phyloP scores from a whole-genome alignment of 2,329 filamentous ascomycete species.

The Fusarium sp. region DNA sequence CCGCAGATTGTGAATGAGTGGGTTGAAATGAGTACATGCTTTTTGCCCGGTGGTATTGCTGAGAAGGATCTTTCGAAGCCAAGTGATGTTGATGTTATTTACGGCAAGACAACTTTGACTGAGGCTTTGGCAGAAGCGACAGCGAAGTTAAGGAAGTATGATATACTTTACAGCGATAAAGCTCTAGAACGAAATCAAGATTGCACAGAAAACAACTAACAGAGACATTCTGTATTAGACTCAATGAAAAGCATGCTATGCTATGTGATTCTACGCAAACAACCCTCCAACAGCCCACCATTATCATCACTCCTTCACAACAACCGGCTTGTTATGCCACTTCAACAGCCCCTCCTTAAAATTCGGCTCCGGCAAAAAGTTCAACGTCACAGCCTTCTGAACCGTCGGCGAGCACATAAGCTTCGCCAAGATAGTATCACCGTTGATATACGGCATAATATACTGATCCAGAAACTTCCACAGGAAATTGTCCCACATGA shows the following conservation, averaged over 20 bases:
- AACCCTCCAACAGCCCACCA: rapidly evolving
- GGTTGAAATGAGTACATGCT: conserved; percentile 45
- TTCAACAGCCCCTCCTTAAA: conserved; percentile 12
- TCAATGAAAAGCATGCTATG: background rate
- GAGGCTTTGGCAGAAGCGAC: conserved; percentile 23
- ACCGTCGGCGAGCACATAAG: conserved; percentile 25
- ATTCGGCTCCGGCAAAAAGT: conserved; percentile 25
- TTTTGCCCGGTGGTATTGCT: conserved; percentile 42
- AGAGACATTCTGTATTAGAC: background rate
- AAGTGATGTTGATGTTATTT: conserved; percentile 29
- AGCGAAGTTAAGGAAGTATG: background rate
- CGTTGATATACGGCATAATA: conserved; percentile 22
- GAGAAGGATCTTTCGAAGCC: conserved; percentile 20
- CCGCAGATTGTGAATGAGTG: conserved; percentile 37
- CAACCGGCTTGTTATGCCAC: conserved; percentile 16
- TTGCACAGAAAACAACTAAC: background rate
- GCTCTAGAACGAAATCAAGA: rapidly evolving
- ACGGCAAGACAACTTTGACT: conserved; percentile 31
- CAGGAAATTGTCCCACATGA: conserved; percentile 21
- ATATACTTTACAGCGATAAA: no score
- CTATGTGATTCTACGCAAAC: background rate
- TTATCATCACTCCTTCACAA: background rate
- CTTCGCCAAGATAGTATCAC: conserved; percentile 22
- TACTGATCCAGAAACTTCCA: conserved; percentile 26
- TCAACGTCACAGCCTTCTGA: conserved; percentile 15